A percentile compares a stretch with the other conserved stretches of the same genome.
Conservation (phyloP, 2,329 filamentous ascomycete genomes). For the Sporothrix inflata region DNA sequence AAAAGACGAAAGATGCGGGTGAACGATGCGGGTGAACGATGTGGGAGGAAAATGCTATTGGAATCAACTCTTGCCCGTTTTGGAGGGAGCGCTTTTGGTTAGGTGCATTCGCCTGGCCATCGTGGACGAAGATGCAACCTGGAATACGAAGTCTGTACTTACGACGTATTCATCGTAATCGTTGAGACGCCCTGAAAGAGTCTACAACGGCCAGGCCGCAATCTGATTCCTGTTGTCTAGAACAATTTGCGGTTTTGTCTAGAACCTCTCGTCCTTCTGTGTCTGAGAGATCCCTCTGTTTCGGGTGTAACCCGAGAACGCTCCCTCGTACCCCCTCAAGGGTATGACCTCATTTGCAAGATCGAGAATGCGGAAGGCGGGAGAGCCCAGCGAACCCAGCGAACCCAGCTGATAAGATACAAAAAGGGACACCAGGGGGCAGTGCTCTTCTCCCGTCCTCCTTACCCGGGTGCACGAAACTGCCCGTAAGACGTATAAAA, state of each 20-base stretch:
- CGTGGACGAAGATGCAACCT: not conserved
- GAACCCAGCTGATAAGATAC: too few relatives aligned
- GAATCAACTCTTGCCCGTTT: not conserved
- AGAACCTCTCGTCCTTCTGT: not conserved
- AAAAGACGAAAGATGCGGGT: not conserved
- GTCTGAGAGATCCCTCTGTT: not conserved
- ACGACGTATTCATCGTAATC: too few relatives aligned
- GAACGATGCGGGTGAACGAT: not conserved
- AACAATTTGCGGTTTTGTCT: not conserved
- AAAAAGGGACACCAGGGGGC: not conserved
- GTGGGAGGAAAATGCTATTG: not conserved
- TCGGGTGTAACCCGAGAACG: conserved; percentile 2
- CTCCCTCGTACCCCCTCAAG: not conserved
- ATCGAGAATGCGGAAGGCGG: not conserved
- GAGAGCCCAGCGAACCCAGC: not conserved
- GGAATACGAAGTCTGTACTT: not conserved
- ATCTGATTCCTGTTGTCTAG: not conserved
- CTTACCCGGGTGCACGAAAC: not conserved
- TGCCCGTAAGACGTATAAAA: not conserved
- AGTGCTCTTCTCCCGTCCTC: not conserved
- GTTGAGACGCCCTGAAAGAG: not conserved
- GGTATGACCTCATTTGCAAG: conserved; percentile 15
- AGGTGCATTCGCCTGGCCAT: not conserved
- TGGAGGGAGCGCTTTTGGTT: not conserved
- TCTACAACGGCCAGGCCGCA: not conserved